A percentile compares a stretch with the other conserved stretches of the same genome.
phyloP scores from a whole-genome alignment of 805 yeast species.

The Suhomyces sp. region DNA sequence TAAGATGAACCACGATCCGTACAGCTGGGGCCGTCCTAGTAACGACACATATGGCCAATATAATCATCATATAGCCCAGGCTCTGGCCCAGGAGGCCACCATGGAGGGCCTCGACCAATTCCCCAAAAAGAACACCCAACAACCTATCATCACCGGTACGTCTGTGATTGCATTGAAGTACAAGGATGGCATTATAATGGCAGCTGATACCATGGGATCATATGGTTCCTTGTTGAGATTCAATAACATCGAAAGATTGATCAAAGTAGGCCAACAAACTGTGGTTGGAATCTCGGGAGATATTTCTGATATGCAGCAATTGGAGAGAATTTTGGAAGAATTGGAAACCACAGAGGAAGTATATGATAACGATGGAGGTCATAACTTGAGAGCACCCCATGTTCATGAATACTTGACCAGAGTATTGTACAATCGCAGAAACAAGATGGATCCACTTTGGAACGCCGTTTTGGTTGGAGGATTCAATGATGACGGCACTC shows the following conservation, averaged over 20 bases:
- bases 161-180: constrained; percentile 91
- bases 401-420: constrained; percentile 84
- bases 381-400: constrained; percentile 71
- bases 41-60: constrained; percentile 79
- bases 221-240: constrained; percentile 92
- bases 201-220: constrained; percentile 91
- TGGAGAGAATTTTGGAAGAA: constrained; percentile 72
- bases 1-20: constrained; percentile 91
- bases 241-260: constrained; percentile 77
- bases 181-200: constrained; percentile 85
- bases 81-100: constrained; percentile 29
- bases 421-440: constrained; percentile 81
- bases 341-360: constrained; percentile 68
- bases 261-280: constrained; percentile 80
- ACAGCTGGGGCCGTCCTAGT: constrained; percentile 92
- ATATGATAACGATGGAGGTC: constrained; percentile 69
- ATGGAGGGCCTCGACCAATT: constrained; percentile 24
- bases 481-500: constrained; percentile 57
- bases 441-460: constrained; percentile 96
- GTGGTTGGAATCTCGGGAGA: constrained; percentile 95
- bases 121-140: constrained; percentile 85
- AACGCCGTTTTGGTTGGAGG: constrained; percentile 93
- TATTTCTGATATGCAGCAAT: constrained; percentile 85
- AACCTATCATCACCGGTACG: constrained; percentile 95
- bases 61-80: constrained; percentile 70